Conservation (phyloP, 2,329 filamentous ascomycete species). For the Ophiostoma himal-ulmi region DNA sequence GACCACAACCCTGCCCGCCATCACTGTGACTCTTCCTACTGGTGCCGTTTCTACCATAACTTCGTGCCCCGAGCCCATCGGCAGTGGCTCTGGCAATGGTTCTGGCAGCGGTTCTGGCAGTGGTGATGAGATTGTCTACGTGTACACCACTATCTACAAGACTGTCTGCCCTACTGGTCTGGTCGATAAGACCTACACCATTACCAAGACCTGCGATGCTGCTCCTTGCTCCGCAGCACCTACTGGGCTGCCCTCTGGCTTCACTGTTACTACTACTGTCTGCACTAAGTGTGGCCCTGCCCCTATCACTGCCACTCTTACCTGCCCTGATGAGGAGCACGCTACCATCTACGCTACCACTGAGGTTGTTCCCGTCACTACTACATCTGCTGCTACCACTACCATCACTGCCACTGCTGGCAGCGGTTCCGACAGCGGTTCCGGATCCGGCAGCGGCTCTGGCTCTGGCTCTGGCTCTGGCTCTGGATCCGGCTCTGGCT, state of each 20-base stretch:
- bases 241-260: slow-evolving; percentile 23
- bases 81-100: neutral
- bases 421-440: neutral
- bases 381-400: neutral
- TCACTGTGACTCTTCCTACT: slow-evolving; percentile 20
- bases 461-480: slow-evolving; percentile 9
- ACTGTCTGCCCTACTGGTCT: slow-evolving; percentile 22
- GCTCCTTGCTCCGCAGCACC: slow-evolving; percentile 20
- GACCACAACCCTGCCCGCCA: slow-evolving; percentile 22
- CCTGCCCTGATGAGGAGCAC: slow-evolving; percentile 19
- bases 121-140: neutral
- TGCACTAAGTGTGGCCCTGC: slow-evolving; percentile 22
- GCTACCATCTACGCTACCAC: slow-evolving; percentile 7
- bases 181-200: slow-evolving; percentile 25
- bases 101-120: neutral
- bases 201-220: slow-evolving; percentile 26
- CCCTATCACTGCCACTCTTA: slow-evolving; percentile 24
- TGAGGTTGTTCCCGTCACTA: neutral
- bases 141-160: slow-evolving; percentile 24
- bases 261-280: slow-evolving; percentile 24
- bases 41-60: slow-evolving; percentile 15
- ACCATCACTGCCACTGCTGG: neutral
- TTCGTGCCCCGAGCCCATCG: slow-evolving; percentile 17
- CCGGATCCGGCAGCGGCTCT: neutral
- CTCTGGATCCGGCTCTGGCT: neutral